Conservation (phyloP, 1,139 yeast genomes). For the Geotrichum carabidarum region DNA sequence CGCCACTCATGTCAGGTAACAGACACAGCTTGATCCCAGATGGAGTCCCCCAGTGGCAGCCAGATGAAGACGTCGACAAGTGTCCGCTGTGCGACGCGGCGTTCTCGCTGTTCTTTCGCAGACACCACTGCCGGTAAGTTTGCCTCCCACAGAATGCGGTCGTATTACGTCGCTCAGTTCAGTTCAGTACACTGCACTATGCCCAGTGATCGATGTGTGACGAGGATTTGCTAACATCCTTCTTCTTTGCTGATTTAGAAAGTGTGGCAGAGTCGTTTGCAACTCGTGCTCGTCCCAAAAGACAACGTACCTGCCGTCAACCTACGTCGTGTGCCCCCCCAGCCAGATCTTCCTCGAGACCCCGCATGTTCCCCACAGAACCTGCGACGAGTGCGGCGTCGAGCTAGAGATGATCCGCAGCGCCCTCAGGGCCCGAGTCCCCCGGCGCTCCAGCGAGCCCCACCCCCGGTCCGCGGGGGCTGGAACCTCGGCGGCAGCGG, state of each 20-base stretch:
- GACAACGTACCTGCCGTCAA: constrained; percentile 45
- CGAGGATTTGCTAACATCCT: neutral
- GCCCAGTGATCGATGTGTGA: no score
- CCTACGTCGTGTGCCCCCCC: constrained; percentile 48
- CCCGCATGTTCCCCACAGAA: constrained; percentile 52
- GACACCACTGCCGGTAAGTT: constrained; percentile 78
- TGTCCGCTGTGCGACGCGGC: constrained; percentile 58
- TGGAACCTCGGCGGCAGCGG: no score
- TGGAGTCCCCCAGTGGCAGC: constrained; percentile 66
- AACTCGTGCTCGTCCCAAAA: constrained; percentile 54
- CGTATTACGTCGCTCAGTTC: no score
- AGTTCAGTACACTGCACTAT: neutral
- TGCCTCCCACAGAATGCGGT: neutral
- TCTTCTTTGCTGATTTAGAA: constrained; percentile 29
- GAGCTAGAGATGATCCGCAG: constrained; percentile 55
- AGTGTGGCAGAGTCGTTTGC: constrained; percentile 77
- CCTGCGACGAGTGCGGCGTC: constrained; percentile 67
- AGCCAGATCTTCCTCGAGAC: constrained; percentile 44
- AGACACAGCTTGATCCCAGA: constrained; percentile 21
- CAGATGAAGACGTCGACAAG: constrained; percentile 54
- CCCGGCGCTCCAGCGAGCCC: constrained; percentile 1
- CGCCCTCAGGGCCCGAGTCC: constrained; percentile 23
- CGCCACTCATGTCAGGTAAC: constrained; percentile 11
- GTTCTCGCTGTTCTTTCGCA: constrained; percentile 65
- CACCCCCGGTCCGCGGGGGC: neutral